Evolutionary conservation across 208 protist species (phyloP), one percentile per base, ranked within the genome.

Genomic region (Vickermania spadyakhi): DNA sequence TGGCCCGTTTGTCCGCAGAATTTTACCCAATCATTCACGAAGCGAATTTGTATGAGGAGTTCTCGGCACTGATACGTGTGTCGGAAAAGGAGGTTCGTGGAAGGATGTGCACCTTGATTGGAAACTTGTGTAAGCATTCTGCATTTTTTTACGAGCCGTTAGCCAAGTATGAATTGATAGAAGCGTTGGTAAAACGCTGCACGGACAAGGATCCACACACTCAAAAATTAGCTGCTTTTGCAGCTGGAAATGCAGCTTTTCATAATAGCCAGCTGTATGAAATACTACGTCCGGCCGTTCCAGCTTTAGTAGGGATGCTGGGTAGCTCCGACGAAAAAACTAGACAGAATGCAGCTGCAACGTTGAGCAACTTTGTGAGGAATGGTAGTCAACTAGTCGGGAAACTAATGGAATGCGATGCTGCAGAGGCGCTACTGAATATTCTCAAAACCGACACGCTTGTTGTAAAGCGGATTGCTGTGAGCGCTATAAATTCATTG

Each of bases 191-290:
- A 50, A 58, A 78, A 29, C 80, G 87, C 59, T 97, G 93, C 68
- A 67, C 54, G 27, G 88, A 96, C 70, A 61, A 73, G 30, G 89
- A 98, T 64, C 36, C 69, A 36, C 72, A 68, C 42, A 97, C 95
- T 5, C 77, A 95, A 66, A 98, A 97, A 66, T 94, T 97, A 65
- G 95, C 96, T 3, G 94, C 90, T 30, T 98, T 98, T 77, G 96
- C 96, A 2, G 73, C 96, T 26, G 96, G 96, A 41, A 98, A 98
- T 73, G 91, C 95, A 31, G 89, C 89, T 3, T 97, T 97, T 65
- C 93, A 98, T 66, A 95, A 78, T 42, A 77, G 79, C 62, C 59
- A 76, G 56, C 74, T 98, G 14, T 98, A 98, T 62, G 62, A 70
- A 23, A 51, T 73, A 2, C 70, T 98, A 28, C 62, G 59, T 41